Base-by-base conservation (phyloP, 2,329 filamentous ascomycete species). In the Clonostachys chloroleuca region DNA sequence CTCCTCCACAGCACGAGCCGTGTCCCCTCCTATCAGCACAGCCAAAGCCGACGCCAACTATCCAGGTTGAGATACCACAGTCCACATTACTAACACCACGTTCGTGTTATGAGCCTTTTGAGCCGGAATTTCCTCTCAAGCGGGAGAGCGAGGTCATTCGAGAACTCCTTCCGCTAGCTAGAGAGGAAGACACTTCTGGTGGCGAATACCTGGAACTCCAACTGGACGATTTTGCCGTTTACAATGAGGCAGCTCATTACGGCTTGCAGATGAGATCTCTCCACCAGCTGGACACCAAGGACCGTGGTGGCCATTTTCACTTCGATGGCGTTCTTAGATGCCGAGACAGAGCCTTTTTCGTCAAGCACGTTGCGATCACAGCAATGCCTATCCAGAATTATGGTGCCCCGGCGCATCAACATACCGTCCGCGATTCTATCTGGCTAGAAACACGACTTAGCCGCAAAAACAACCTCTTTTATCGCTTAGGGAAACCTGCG, bases 381-480 rank as follows among this genome's bases (percentile, higher is more conserved):
- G 67, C 75, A 1, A 64, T 87, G 2, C 83, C 85, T 0, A 75
- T 94, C 12, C 86, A 82, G 3, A 82, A 83, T 30, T 90, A 91
- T 57, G 80, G 79, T 0, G 47, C 51, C 0, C 59, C 73, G 2
- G 58, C 69, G 0, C 24, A 30, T 30, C 56, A 70, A 7, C 60
- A 73, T 18, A 73, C 76, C 0, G 73, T 83, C 4, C 68, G 63
- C 3, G 69, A 70, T 9, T 65, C 77, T 14, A 72, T 91, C 2
- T 92, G 84, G 77, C 74, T 92, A 3, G 75, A 80, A 16, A 86
- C 86, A 0, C 43, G 53, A 0, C 45, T 66, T 0, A 77, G 78
- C 46, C 62, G 56, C 0, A 56, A 57, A 1, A 58, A 52, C 4
- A 59, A 57, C 14, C 61, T 89, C 0, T 92, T 84, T 69, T 94